phyloP scores from a whole-genome alignment of 768 basidiomycete species.

The Multifurca ochricompacta region DNA sequence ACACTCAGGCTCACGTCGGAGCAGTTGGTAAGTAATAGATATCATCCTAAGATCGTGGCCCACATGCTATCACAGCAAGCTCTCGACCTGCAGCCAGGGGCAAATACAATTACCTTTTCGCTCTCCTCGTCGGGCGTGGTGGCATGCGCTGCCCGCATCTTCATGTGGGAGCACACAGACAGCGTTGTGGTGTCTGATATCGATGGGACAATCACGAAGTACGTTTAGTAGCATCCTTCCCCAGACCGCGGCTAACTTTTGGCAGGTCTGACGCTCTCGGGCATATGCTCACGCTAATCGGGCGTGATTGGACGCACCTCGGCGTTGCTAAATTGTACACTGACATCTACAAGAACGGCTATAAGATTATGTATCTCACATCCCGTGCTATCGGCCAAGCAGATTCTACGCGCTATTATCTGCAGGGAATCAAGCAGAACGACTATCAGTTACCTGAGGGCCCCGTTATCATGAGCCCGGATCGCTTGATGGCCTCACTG shows the following conservation, averaged over 20 bases:
- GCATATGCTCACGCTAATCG: constrained; percentile 96
- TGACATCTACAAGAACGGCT: constrained; percentile 91
- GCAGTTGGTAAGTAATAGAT: constrained; percentile 62
- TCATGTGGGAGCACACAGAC: constrained; percentile 92
- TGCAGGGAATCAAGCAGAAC: constrained; percentile 91
- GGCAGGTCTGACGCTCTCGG: constrained; percentile 89
- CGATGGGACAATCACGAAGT: constrained; percentile 99
- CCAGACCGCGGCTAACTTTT: background rate
- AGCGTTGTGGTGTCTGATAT: constrained; percentile 93
- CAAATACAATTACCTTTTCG: constrained; percentile 91
- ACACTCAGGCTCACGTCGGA: constrained; percentile 89
- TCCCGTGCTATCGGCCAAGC: constrained; percentile 97
- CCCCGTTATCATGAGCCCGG: constrained; percentile 98
- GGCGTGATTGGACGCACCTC: constrained; percentile 95
- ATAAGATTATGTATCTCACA: constrained; percentile 96
- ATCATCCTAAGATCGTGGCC: background rate
- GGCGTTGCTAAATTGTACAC: constrained; percentile 97
- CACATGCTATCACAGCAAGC: constrained; percentile 50
- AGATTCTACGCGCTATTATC: constrained; percentile 90
- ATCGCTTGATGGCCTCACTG: constrained; percentile 86
- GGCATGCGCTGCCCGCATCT: constrained; percentile 87
- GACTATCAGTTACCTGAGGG: constrained; percentile 96
- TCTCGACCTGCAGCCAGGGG: constrained; percentile 73
- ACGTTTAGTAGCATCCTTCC: constrained; percentile 21
- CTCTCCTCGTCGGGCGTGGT: constrained; percentile 74